Percentiles rank a stretch among this genome's conserved stretches.
These are phyloP conservation scores for Entomortierella lignicola DNA, from an alignment of 192 early-diverging fungal species.

Conservation along the genomic window DNA sequence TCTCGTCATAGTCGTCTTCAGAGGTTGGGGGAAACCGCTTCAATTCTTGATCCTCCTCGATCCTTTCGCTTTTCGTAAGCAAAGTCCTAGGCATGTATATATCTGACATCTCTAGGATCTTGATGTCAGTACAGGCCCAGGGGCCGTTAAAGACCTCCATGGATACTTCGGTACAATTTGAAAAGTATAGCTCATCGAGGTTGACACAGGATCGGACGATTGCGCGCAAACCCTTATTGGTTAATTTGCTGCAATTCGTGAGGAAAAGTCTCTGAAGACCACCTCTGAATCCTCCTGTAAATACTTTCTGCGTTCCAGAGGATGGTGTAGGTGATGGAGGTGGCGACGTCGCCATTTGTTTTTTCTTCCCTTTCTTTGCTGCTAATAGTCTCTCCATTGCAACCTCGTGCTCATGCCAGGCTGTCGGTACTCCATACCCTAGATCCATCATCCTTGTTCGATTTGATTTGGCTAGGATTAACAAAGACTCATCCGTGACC, in stretches of 20 bases:
- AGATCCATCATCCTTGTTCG: constrained; percentile 13
- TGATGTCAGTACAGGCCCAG: constrained; percentile 13
- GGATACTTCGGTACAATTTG: neutral
- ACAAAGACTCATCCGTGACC: constrained; percentile 14
- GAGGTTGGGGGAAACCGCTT: neutral
- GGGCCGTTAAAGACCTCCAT: constrained; percentile 27
- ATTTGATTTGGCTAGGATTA: constrained; percentile 15
- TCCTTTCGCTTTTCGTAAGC: neutral
- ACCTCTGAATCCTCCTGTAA: neutral
- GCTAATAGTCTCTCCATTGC: neutral
- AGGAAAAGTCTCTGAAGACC: constrained; percentile 6
- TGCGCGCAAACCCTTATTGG: constrained; percentile 14
- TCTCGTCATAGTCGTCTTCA: neutral
- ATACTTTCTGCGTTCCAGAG: neutral
- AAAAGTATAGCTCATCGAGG: constrained; percentile 5
- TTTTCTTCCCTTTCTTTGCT: neutral
- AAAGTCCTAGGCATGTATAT: neutral
- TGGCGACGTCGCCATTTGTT: neutral
- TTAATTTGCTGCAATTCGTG: constrained; percentile 7
- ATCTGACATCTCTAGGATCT: constrained; percentile 2
- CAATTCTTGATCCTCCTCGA: constrained; percentile 7
- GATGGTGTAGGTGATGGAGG: neutral
- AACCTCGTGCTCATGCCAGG: constrained; percentile 13
- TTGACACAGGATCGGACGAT: constrained; percentile 33
- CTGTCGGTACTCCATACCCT: constrained; percentile 10